phyloP scores from a whole-genome alignment of 192 early-diverging fungal species.

The Mortierella claussenii region DNA sequence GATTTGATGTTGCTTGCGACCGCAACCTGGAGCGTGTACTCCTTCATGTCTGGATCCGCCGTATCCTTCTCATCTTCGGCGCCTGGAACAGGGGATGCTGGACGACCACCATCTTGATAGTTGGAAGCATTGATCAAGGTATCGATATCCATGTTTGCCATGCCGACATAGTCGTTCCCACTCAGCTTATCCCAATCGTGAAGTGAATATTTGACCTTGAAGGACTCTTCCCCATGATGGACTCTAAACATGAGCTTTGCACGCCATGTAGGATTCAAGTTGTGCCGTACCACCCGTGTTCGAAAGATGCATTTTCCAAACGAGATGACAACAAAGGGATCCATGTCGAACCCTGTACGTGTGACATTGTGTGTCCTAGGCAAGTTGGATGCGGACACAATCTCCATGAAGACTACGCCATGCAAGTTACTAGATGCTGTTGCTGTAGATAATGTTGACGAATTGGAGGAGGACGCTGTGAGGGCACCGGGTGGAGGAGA shows the following conservation, averaged over 20 bases:
- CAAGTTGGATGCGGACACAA: constrained; percentile 48
- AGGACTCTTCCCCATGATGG: constrained; percentile 55
- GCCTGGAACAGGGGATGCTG: constrained; percentile 9
- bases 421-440: constrained; percentile 5
- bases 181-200: constrained; percentile 82
- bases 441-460: constrained; percentile 11
- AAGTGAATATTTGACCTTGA: constrained; percentile 66
- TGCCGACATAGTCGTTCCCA: constrained; percentile 76
- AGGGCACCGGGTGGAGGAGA: constrained; percentile 27
- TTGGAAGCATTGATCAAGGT: constrained; percentile 58
- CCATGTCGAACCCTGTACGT: constrained; percentile 78
- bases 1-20: constrained; percentile 33
- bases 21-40: constrained; percentile 26
- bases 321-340: constrained; percentile 83
- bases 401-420: constrained; percentile 55
- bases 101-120: constrained; percentile 12
- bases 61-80: constrained; percentile 30
- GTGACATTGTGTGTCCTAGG: constrained; percentile 43
- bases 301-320: constrained; percentile 77
- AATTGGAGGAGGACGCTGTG: constrained; percentile 22
- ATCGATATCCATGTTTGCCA: constrained; percentile 60
- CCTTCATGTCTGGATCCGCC: constrained; percentile 41
- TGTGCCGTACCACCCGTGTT: constrained; percentile 73
- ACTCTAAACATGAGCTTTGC: constrained; percentile 75
- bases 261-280: constrained; percentile 79